phyloP scores from a whole-genome alignment of 306 rosid genomes.

The Canavalia gladiata region DNA sequence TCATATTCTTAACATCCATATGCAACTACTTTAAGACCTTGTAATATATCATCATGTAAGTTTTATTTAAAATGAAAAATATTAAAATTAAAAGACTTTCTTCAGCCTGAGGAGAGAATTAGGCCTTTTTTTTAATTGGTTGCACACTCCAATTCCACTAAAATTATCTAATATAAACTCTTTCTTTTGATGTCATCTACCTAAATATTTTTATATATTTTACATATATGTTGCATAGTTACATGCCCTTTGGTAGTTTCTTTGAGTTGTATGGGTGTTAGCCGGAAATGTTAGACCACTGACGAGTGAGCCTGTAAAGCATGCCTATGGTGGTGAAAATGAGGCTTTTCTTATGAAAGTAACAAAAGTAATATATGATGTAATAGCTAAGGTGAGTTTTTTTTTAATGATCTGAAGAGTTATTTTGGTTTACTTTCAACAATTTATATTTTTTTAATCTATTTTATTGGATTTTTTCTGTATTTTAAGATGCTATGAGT shows the following conservation, averaged over 20 bases:
- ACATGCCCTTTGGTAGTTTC: constrained; percentile 16
- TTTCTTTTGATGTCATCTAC: constrained; percentile 20
- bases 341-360: constrained; percentile 85
- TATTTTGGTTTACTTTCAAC: constrained; percentile 24
- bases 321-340: constrained; percentile 88
- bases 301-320: constrained; percentile 93
- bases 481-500: constrained; percentile 71
- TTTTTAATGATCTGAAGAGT: constrained; percentile 26
- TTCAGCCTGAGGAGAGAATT: constrained; percentile 13
- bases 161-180: constrained; percentile 10
- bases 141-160: constrained; percentile 12
- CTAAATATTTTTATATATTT: constrained; percentile 8
- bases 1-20: constrained; percentile 28
- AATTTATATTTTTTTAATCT: constrained; percentile 33
- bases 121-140: background rate
- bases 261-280: constrained; percentile 94
- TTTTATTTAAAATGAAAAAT: constrained; percentile 11
- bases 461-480: constrained; percentile 34
- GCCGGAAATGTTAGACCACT: constrained; percentile 83
- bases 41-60: constrained; percentile 85
- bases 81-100: constrained; percentile 5
- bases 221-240: constrained; percentile 18
- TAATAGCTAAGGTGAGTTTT: constrained; percentile 76
- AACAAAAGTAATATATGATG: constrained; percentile 86
- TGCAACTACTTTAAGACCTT: background rate